A percentile compares a stretch with the other conserved stretches of the same genome.
Evolutionary conservation across 2,329 filamentous ascomycete species (phyloP).

Genomic region (Trichophyton verrucosum): DNA sequence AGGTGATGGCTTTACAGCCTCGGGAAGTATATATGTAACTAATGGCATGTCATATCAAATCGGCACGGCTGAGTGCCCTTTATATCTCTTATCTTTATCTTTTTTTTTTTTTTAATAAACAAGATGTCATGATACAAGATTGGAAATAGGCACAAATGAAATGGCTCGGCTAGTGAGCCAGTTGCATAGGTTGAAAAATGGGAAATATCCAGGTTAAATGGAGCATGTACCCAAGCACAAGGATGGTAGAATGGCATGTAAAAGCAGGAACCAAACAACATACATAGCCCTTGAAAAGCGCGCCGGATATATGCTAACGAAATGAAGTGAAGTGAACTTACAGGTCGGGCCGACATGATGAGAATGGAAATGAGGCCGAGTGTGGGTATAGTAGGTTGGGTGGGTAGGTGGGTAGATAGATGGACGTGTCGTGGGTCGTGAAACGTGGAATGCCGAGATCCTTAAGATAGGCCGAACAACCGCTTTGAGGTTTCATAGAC

Average conservation of each 20-base stretch:
- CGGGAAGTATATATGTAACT: background rate
- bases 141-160: background rate
- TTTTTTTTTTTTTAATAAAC: background rate
- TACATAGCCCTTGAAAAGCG: background rate
- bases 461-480: slow-evolving; percentile 43
- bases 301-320: slow-evolving; percentile 1
- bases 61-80: background rate
- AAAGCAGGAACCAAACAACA: background rate
- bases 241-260: too few relatives aligned
- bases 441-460: background rate
- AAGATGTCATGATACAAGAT: background rate
- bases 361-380: background rate
- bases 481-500: slow-evolving; percentile 85
- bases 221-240: background rate
- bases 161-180: background rate
- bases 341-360: background rate
- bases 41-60: background rate
- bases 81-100: slow-evolving; percentile 1
- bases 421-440: background rate
- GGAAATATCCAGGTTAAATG: background rate
- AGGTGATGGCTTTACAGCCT: background rate
- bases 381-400: background rate
- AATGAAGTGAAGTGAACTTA: background rate
- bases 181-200: background rate
- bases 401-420: too few relatives aligned